Evolutionary conservation across 176 grass and related monocot species (phyloP), one percentile per base, ranked within the genome.

Genomic region (Triticum monococcum): DNA sequence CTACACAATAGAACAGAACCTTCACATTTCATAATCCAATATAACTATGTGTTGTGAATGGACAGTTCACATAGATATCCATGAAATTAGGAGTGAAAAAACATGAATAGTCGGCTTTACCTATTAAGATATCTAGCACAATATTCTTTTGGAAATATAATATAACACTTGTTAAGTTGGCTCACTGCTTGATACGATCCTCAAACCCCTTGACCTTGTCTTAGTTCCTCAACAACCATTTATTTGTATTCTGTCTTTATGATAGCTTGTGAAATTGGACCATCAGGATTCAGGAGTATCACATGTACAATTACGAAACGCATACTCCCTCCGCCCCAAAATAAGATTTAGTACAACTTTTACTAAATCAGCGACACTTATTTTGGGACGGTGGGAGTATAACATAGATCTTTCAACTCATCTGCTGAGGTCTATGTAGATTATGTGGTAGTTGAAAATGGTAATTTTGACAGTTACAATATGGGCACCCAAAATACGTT

Each of bases 211-310:
- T 68, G 10, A 25, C 31, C 38, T 60, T 75, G 57, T 64, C 79
- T 74, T 18, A 25, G 20, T 62, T 75, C 17, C 17, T 35, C 38
- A 32, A 33, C 8, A n/a, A 59, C 36, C 20, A 10, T 82, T 57
- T 23, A 10, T 5, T 57, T 48, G 5, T 14, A 57, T 74, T 74
- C 84, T 32, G 2, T 79, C 68, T 68, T 79, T 89, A 67, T 31
- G 73, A 37, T 80, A 72, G 41, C 57, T 89, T 80, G 56, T 84
- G 4, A 79, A 71, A 79, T 83, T 74, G 68, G 37, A 30, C 33
- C 7, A 72, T 78, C 32, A 64, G 36, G 9, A 78, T 46, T 46
- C 43, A 46, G 12, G 45, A 48, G 66, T 35, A 52, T 89, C 30
- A 52, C 43, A 64, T 85, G 11, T 48, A 71, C 23, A 64, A 79